Conservation (phyloP, 345 rosid species). For the Ricinus communis region DNA sequence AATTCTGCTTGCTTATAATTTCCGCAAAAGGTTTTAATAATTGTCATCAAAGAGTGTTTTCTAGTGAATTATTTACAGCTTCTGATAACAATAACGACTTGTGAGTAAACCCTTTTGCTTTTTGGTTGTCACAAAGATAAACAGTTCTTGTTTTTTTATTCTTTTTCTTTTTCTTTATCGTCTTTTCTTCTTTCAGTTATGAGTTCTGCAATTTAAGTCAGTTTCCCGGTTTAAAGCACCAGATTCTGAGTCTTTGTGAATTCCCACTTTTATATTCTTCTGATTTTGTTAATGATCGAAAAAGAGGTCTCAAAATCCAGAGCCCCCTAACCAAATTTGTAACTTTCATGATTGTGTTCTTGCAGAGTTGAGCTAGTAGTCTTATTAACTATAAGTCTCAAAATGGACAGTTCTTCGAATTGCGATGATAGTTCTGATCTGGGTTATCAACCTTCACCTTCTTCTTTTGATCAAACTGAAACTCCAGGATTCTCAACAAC, state of each 20-base stretch:
- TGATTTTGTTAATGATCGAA: conserved; percentile 20
- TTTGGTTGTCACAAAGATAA: conserved; percentile 40
- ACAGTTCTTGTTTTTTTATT: conserved; percentile 25
- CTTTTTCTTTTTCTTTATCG: conserved; percentile 1
- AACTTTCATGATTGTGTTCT: conserved; percentile 26
- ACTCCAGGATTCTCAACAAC: conserved; percentile 54
- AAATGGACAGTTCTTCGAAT: conserved; percentile 45
- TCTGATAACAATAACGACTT: conserved; percentile 45
- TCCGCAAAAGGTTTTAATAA: background rate
- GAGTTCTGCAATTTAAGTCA: conserved; percentile 28
- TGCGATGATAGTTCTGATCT: conserved; percentile 47
- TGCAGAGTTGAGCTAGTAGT: conserved; percentile 35
- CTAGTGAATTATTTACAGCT: conserved; percentile 26
- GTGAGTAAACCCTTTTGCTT: conserved; percentile 45
- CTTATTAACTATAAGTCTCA: background rate
- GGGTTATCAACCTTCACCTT: conserved; percentile 54
- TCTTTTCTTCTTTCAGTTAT: background rate
- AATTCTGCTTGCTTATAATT: conserved; percentile 27
- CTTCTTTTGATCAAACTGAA: conserved; percentile 55
- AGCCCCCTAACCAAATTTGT: conserved; percentile 22
- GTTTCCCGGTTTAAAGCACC: conserved; percentile 23
- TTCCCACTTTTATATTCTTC: conserved; percentile 17
- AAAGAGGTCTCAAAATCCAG: conserved; percentile 14
- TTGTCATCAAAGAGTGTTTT: conserved; percentile 20
- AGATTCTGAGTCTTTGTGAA: conserved; percentile 8